Evolutionary conservation across 495 filamentous ascomycete genomes (phyloP), one percentile per base, ranked within the genome.

Genomic region (Chlorociboria aeruginascens): DNA sequence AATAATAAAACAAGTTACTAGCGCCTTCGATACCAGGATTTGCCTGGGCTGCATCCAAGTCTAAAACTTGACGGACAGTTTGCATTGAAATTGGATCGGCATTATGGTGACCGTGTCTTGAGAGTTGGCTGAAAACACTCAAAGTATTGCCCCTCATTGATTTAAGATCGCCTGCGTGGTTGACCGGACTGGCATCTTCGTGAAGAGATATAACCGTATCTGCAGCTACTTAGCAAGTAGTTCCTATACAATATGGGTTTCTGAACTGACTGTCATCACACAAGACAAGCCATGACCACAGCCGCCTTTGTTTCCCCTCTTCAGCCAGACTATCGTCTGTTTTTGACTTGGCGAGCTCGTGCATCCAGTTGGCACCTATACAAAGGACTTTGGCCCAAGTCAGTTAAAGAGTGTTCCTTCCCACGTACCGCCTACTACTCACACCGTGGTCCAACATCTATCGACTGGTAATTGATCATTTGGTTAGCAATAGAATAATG

Each of bases 251-350:
- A 40, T 40, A 7, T 13, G 13, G 32, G 1, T 63, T 40, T 56
- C 38, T 28, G 30, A 59, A 37, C n/a, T 51, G 69, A 82, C 81
- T 79, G 61, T 92, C 85, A 60, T 83, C 73, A 57, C 81, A 88
- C n/a, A 90, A 59, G n/a, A 87, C 64, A 8, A 92, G 61, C 86
- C 87, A 93, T 30, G 77, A 79, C 84, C 85, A 94, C 29, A 60
- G 34, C 16, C 51, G 34, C n/a, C 29, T 37, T 39, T 57, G 51
- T 16, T 46, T 43, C 32, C 46, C 49, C 43, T 54, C 51, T 13
- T 43, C 41, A 13, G 47, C 40, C 8, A 52, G 25, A 14, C 43
- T 46, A 12, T 43, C 25, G 32, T 47, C 46, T 13, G 33, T 35
- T 14, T 42, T 44, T 34, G 35, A 25, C 17, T 59, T 58, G 64